These are phyloP conservation scores for Kuraishia borneana DNA, from an alignment of 805 yeast species.

Conservation along the genomic window DNA sequence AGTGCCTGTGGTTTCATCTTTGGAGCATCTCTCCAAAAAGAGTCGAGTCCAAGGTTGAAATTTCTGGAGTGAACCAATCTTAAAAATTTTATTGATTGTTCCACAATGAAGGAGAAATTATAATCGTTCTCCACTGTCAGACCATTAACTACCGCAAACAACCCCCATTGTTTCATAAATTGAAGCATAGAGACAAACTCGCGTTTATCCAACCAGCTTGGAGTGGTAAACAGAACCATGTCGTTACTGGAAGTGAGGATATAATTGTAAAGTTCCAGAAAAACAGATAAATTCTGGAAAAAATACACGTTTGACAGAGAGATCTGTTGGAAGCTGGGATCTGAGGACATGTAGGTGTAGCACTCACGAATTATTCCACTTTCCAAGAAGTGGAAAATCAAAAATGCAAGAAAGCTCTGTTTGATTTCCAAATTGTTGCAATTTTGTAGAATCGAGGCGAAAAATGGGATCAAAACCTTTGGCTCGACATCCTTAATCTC, in stretches of 20 bases:
- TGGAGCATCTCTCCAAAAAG: too few relatives aligned
- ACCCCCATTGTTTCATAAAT: constrained; percentile 39
- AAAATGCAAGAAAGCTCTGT: background rate
- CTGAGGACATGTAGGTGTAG: background rate
- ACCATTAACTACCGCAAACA: constrained; percentile 22
- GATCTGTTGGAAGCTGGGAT: background rate
- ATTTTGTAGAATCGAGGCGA: background rate
- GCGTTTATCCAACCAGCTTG: constrained; percentile 24
- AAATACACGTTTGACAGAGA: constrained; percentile 5
- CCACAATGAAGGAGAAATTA: too few relatives aligned
- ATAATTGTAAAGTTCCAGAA: constrained; percentile 54
- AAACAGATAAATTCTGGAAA: constrained; percentile 31
- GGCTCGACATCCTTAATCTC: constrained; percentile 1
- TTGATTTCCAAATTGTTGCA: background rate
- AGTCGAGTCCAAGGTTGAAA: too few relatives aligned
- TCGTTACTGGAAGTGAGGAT: constrained; percentile 62
- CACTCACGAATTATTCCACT: background rate
- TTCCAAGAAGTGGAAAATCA: background rate
- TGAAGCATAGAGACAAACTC: constrained; percentile 28
- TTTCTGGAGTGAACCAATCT: background rate
- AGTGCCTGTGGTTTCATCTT: too few relatives aligned
- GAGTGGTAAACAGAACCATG: constrained; percentile 32
- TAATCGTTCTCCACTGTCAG: constrained; percentile 5
- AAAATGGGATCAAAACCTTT: constrained; percentile 2
- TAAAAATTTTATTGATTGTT: background rate